Conservation (phyloP, 2,329 filamentous ascomycete genomes). For the Venturia nashicola region DNA sequence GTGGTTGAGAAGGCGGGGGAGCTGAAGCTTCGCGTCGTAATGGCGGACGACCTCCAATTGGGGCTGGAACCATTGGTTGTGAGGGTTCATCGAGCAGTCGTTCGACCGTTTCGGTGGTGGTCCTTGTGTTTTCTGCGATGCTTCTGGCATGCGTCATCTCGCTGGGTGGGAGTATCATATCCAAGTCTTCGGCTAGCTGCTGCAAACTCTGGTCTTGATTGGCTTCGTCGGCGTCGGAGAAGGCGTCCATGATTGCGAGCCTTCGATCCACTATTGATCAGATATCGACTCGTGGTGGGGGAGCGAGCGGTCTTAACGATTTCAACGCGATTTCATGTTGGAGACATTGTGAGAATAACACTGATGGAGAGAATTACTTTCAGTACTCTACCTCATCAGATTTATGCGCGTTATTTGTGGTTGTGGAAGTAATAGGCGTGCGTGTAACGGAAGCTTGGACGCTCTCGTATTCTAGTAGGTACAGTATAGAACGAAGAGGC, state of each 20-base stretch:
- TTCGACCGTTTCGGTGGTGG: conserved; percentile 10
- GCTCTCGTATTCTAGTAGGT: not conserved
- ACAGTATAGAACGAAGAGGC: not conserved
- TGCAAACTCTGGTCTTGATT: not conserved
- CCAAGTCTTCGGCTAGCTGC: conserved; percentile 2
- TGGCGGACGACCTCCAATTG: not conserved
- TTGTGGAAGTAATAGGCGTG: not conserved
- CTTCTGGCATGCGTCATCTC: not conserved
- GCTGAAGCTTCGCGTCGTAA: conserved; percentile 6
- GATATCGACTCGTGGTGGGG: not conserved
- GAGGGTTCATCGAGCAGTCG: not conserved
- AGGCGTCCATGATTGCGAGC: not conserved
- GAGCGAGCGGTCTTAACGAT: not conserved
- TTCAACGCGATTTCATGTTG: not conserved
- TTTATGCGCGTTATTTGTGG: not conserved
- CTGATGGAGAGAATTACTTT: not conserved
- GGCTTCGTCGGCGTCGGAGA: not conserved
- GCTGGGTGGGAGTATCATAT: conserved; percentile 8
- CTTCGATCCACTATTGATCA: not conserved
- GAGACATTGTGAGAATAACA: not conserved
- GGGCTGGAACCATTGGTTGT: not conserved
- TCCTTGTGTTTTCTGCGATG: not conserved
- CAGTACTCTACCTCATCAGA: not conserved
- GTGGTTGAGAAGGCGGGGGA: conserved; percentile 8
- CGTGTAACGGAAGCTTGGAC: not conserved